Base-by-base conservation (phyloP, 2,329 filamentous ascomycete genomes). In the Colletotrichum lini region DNA sequence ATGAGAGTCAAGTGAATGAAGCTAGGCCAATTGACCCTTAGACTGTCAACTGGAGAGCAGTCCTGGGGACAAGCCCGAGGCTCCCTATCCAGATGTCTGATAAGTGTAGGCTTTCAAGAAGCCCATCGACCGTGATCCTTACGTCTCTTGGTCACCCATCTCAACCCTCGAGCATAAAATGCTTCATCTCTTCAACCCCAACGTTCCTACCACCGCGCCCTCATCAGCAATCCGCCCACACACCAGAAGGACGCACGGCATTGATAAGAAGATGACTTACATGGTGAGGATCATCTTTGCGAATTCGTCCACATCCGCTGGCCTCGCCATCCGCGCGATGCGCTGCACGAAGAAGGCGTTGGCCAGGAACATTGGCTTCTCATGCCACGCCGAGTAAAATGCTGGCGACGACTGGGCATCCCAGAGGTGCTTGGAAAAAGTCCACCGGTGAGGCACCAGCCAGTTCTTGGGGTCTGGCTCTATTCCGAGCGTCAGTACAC, bases 351-450 rank as follows among this genome's bases (percentile, higher is more conserved):
- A 75, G 72, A 82, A 74, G 38, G 80, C 75, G n/a, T 75, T 65
- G 49, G 84, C 78, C 45, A 73, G 71, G 59, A 78, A 84, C 59
- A 82, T 78, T 10, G 82, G 81, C 77, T 82, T 83, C 44, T 81
- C 79, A n/a, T 82, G 80, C 84, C 84, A 86, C 2, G 83, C 80
- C 2, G 77, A 79, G 74, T 79, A 85, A 72, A 86, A 86, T 2
- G 82, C 79, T 23, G 82, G 76, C 1, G 84, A 82, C 5, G 79
- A 80, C 40, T 75, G 70, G 1, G 84, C 83, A 18, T 83, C 78
- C 84, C 84, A 86, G 21, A 86, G 80, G 66, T 84, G 79, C 9
- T 77, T 77, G 7, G 83, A 85, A 21, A 83, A 79, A 3, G 80
- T 86, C 78, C 77, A 79, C n/a, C 77, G 70, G 42, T 78, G 73